Conservation (phyloP, 2,329 filamentous ascomycete species). For the Alternaria dauci region DNA sequence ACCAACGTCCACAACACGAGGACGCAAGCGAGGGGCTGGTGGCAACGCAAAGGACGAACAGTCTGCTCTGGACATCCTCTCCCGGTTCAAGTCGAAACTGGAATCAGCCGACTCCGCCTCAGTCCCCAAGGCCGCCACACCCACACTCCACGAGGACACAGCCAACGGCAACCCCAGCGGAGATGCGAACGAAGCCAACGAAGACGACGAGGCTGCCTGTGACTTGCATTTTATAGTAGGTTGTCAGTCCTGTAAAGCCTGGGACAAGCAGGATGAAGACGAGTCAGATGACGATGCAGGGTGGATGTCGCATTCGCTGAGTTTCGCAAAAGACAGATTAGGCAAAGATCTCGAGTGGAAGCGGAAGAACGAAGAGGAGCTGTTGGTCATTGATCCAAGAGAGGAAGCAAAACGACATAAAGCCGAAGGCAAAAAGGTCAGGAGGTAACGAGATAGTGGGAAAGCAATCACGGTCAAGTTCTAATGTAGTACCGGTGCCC, state of each 20-base stretch:
- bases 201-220: slow-evolving; percentile 67
- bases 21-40: slow-evolving; percentile 73
- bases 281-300: slow-evolving; percentile 67
- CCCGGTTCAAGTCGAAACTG: slow-evolving; percentile 81
- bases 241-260: slow-evolving; percentile 88
- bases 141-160: slow-evolving; percentile 31
- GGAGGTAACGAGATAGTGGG: slow-evolving; percentile 38
- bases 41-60: slow-evolving; percentile 61
- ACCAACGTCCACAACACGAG: slow-evolving; percentile 73
- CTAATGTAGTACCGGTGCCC: slow-evolving; percentile 1
- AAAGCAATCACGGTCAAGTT: slow-evolving; percentile 33
- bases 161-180: slow-evolving; percentile 9
- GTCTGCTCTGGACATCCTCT: slow-evolving; percentile 72
- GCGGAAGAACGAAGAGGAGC: slow-evolving; percentile 86
- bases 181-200: slow-evolving; percentile 19
- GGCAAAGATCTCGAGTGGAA: slow-evolving; percentile 93
- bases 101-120: slow-evolving; percentile 53
- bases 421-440: slow-evolving; percentile 61
- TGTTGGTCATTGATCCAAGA: slow-evolving; percentile 91
- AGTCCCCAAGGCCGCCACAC: slow-evolving; percentile 46
- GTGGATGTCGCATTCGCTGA: slow-evolving; percentile 88
- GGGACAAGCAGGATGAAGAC: slow-evolving; percentile 75
- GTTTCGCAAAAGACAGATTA: slow-evolving; percentile 86
- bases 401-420: slow-evolving; percentile 79
- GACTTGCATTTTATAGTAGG: slow-evolving; percentile 96